Percentiles rank a stretch among this genome's conserved stretches.
Conservation (phyloP, 352 stramenopile genomes). For the Phytophthora europaea region DNA sequence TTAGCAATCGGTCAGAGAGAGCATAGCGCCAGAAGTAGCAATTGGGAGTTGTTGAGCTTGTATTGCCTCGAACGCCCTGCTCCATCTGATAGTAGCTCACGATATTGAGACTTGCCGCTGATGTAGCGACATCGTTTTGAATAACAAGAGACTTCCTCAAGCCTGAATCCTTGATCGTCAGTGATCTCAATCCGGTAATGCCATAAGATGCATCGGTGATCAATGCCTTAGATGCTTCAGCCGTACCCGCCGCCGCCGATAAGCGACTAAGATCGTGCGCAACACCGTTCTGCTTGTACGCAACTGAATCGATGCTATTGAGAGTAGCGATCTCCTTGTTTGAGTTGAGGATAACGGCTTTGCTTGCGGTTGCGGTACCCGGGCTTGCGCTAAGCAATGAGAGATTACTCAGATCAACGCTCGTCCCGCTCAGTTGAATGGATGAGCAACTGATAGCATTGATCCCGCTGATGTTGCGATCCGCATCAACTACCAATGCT, state of each 20-base stretch:
- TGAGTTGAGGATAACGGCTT: not conserved
- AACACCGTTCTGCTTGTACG: too few relatives aligned
- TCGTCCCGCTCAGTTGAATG: not conserved
- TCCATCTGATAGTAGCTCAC: slow-evolving; percentile 3
- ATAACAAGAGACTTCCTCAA: not conserved
- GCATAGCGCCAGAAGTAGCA: not conserved
- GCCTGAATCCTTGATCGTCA: not conserved
- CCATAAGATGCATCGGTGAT: not conserved
- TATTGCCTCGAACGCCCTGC: not conserved
- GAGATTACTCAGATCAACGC: not conserved
- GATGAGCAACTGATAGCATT: slow-evolving; percentile 1
- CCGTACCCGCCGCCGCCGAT: too few relatives aligned
- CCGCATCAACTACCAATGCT: not conserved
- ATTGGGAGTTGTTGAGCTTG: not conserved
- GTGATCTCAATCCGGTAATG: not conserved
- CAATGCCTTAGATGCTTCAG: not conserved
- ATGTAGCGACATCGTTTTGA: not conserved
- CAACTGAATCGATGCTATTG: too few relatives aligned
- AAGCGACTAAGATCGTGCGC: too few relatives aligned
- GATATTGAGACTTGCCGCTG: not conserved
- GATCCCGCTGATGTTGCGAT: not conserved
- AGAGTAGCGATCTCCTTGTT: not conserved
- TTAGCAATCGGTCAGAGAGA: not conserved
- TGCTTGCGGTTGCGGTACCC: not conserved
- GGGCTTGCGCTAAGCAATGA: not conserved